Percentiles rank a stretch among this genome's conserved stretches.
Evolutionary conservation across 208 protist genomes (phyloP).

Genomic region (Trypanosoma scelopori): DNA sequence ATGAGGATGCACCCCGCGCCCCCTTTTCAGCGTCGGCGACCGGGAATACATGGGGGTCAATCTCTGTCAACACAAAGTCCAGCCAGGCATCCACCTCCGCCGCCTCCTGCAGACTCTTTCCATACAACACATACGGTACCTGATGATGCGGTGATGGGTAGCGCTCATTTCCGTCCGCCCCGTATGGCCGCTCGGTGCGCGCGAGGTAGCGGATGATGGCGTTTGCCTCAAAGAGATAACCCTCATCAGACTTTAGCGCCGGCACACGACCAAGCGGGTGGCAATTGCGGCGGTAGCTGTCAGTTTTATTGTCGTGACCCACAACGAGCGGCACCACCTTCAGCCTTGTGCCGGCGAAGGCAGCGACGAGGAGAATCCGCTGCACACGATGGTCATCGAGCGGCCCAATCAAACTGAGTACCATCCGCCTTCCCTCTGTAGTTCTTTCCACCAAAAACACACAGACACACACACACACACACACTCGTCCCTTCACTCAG

Average conservation of each 20-base stretch:
- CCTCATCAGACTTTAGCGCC: constrained; percentile 70
- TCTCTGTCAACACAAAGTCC: constrained; percentile 56
- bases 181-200: constrained; percentile 41
- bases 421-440: constrained; percentile 32
- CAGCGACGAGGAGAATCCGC: constrained; percentile 65
- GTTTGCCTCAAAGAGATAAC: constrained; percentile 77
- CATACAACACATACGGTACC: constrained; percentile 69
- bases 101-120: constrained; percentile 55
- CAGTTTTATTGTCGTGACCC: constrained; percentile 54
- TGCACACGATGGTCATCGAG: constrained; percentile 50
- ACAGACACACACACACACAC: too few species aligned
- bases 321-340: constrained; percentile 49
- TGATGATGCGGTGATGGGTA: constrained; percentile 59
- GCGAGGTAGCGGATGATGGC: constrained; percentile 79
- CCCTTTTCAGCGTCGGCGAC: constrained; percentile 23
- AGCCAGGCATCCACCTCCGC: constrained; percentile 79
- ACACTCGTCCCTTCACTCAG: too few species aligned
- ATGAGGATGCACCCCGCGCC: background rate
- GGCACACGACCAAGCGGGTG: constrained; percentile 67
- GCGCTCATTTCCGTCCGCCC: constrained; percentile 30
- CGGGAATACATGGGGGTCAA: constrained; percentile 40
- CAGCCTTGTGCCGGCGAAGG: constrained; percentile 62
- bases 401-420: constrained; percentile 60
- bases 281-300: constrained; percentile 65
- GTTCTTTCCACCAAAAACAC: background rate